A percentile compares a stretch with the other conserved stretches of the same genome.
Conservation (phyloP, 306 rosid species). For the Quercus engelmannii region DNA sequence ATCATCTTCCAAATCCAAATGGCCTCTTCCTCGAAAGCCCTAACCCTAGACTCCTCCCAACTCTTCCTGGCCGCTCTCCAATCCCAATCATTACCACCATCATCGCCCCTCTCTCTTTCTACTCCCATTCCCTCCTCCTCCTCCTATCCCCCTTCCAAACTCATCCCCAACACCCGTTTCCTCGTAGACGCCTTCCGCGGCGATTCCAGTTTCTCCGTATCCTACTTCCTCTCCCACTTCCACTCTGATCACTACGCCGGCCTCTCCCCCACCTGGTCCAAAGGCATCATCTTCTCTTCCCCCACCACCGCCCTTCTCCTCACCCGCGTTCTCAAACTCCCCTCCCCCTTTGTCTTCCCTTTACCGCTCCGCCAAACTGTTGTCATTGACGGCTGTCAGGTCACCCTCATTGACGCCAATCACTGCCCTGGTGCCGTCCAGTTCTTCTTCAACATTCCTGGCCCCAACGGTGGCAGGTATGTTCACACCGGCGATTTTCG, state of each 20-base stretch:
- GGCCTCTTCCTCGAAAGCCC: constrained; percentile 11
- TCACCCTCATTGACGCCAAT: constrained; percentile 69
- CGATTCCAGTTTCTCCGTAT: constrained; percentile 40
- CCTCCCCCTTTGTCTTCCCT: constrained; percentile 40
- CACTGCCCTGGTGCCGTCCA: constrained; percentile 94
- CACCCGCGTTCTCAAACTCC: constrained; percentile 42
- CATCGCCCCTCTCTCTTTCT: constrained; percentile 11
- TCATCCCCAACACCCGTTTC: constrained; percentile 80
- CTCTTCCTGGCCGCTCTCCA: constrained; percentile 47
- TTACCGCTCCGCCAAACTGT: constrained; percentile 43
- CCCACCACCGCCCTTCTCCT: constrained; percentile 56
- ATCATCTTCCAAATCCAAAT: constrained; percentile 27
- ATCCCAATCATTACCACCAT: constrained; percentile 2
- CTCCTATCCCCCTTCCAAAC: constrained; percentile 61
- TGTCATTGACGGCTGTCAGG: constrained; percentile 49
- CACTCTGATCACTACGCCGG: constrained; percentile 90
- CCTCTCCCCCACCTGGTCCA: constrained; percentile 66
- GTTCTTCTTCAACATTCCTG: constrained; percentile 58
- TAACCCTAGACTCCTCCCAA: constrained; percentile 44
- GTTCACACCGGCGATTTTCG: constrained; percentile 93
- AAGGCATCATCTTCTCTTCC: constrained; percentile 76
- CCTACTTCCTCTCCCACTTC: constrained; percentile 93
- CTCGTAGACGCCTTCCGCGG: constrained; percentile 72
- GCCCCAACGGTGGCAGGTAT: constrained; percentile 42
- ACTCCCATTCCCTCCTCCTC: constrained; percentile 33